Percentiles rank a stretch among this genome's conserved stretches.
Evolutionary conservation across 192 early-diverging fungal genomes (phyloP).

Genomic region (Podila minutissima): DNA sequence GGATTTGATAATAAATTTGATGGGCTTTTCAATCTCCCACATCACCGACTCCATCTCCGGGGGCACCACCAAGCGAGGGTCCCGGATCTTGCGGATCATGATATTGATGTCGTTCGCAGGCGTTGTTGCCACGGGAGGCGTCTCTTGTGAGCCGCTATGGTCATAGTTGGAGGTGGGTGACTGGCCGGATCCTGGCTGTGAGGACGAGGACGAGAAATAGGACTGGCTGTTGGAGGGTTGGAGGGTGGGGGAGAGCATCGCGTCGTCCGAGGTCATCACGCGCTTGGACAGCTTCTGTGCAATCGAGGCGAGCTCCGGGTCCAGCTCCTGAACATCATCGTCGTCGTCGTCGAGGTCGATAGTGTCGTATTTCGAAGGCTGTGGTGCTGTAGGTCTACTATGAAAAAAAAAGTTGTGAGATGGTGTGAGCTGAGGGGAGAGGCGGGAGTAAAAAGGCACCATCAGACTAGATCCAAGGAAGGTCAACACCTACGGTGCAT

Average conservation of each 20-base stretch:
- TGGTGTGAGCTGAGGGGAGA: neutral
- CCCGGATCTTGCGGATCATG: slow-evolving; percentile 2
- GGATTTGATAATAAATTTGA: slow-evolving; percentile 4
- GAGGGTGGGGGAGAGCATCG: neutral
- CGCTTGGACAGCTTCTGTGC: slow-evolving; percentile 52
- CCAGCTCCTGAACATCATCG: slow-evolving; percentile 35
- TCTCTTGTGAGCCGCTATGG: neutral
- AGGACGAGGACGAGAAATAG: no score
- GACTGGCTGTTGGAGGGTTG: neutral
- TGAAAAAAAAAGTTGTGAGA: neutral
- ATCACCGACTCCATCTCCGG: neutral
- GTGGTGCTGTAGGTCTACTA: neutral
- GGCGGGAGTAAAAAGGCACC: neutral
- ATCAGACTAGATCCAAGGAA: neutral
- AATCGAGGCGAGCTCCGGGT: slow-evolving; percentile 57
- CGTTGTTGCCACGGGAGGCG: neutral
- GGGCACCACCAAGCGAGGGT: neutral
- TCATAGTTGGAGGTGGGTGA: no score
- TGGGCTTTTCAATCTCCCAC: neutral
- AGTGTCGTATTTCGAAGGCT: neutral
- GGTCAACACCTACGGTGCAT: neutral
- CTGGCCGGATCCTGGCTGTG: no score
- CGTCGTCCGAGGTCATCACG: neutral
- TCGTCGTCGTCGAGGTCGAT: slow-evolving; percentile 10
- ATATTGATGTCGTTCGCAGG: neutral